Evolutionary conservation across 371 early-diverging fungal genomes (phyloP), one percentile per base, ranked within the genome.

Genomic region (Apophysomyces ossiformis): DNA sequence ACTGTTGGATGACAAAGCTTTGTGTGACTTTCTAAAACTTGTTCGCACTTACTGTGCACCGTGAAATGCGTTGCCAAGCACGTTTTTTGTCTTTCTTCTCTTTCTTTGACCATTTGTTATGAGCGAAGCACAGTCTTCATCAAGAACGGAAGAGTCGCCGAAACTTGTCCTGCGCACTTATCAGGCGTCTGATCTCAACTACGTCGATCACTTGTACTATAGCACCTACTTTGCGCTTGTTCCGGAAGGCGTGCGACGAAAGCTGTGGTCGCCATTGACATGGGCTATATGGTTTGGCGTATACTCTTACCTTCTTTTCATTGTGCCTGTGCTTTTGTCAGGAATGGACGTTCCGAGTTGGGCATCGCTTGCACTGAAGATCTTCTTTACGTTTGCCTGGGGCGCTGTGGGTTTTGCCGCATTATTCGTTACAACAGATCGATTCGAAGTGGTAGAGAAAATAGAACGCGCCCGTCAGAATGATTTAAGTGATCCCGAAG

Each of bases 251-350:
- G 72, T 83, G 12, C 71, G 78, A 45, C 69, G 72, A 7, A 80
- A 80, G 43, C n/a, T 80, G n/a, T 74, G 78, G 81, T 44, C 73
- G 11, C 76, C 78, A 6, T 21, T 65, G 8, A 75, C 79, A 0
- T 83, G 81, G 83, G 37, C 73, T 6, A 41, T 77, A n/a, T 80
- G 77, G 77, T 70, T 83, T 59, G 63, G 41, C 18, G 75, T 68
- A 0, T 83, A 77, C 38, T 68, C 73, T 13, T 35, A 61, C 15
- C 61, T 83, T 3, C 54, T 80, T 37, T 50, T 65, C 8, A 11
- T 54, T 11, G 64, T 80, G 9, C 80, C 78, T 0, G 37, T 41
- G 2, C 26, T 66, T 8, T 16, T 77, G 3, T 15, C 70, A 5
- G 75, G 68, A 0, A 58, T 69, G 21, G 46, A 65, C n/a, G 35